These are phyloP conservation scores for Leccinum subatratum DNA, from an alignment of 1,284 basidiomycete genomes.

Conservation along the genomic window DNA sequence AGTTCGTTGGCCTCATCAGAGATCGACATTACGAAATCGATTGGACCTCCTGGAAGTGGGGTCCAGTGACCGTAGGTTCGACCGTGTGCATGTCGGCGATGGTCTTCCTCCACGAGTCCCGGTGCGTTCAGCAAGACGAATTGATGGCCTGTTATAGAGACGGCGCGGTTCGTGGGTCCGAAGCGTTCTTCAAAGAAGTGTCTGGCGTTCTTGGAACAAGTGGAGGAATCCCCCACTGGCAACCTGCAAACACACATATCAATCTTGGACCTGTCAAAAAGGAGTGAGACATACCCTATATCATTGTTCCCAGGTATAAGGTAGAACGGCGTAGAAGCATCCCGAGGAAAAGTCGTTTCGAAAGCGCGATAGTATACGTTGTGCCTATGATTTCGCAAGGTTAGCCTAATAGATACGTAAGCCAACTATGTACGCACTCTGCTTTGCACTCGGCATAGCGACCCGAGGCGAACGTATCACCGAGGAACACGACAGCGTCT, in stretches of 20 bases:
- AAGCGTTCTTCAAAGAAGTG: constrained; percentile 66
- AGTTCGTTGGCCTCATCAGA: constrained; percentile 29
- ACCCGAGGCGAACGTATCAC: constrained; percentile 85
- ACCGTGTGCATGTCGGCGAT: constrained; percentile 48
- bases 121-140: constrained; percentile 74
- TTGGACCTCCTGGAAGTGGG: constrained; percentile 53
- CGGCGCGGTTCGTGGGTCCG: constrained; percentile 52
- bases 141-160: constrained; percentile 64
- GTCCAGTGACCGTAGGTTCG: constrained; percentile 54
- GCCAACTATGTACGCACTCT: constrained; percentile 72
- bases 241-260: constrained; percentile 40
- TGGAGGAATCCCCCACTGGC: constrained; percentile 47
- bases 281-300: constrained; percentile 51
- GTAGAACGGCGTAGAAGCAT: constrained; percentile 45
- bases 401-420: constrained; percentile 4
- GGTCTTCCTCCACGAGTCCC: constrained; percentile 77
- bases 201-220: constrained; percentile 58
- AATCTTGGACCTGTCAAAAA: background rate
- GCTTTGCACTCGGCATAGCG: constrained; percentile 56
- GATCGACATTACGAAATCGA: constrained; percentile 63
- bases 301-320: constrained; percentile 89
- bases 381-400: constrained; percentile 46
- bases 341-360: constrained; percentile 57
- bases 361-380: constrained; percentile 64
- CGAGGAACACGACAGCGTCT: constrained; percentile 75